Evolutionary conservation across 441 rosid species (phyloP), one percentile per base, ranked within the genome.

Genomic region (Erysimum cheiri): DNA sequence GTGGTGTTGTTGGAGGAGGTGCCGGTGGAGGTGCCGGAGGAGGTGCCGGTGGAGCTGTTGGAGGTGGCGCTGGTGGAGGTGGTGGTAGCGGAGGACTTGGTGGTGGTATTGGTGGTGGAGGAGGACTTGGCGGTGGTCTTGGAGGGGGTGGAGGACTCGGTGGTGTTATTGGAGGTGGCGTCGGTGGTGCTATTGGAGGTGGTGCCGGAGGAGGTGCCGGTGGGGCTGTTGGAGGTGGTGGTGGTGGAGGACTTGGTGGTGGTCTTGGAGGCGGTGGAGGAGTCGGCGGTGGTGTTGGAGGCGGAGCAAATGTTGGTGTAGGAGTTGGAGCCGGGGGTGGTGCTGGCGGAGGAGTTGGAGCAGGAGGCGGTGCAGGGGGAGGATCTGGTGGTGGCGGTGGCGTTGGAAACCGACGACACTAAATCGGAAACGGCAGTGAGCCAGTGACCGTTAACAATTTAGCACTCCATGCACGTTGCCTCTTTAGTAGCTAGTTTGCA

Each of bases 221-320:
- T 8, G 60, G 52, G 3, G 62, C 12, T 14, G 3, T 31, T 31
- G 63, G 53, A 0, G 61, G 50, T 22, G 53, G 64, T 68, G 65
- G 64, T 1, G 66, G 57, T 0, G 57, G 33, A 0, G 68, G 58
- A 22, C 24, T 22, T 22, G 24, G 24, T 0, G 44, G 43, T 11
- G 55, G 8, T 41, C 0, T 8, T 8, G 54, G 14, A 0, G 40
- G 63, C 8, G 57, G 24, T 2, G 40, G 40, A 36, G 40, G 47
- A 22, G 43, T 5, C 6, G 41, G 48, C 0, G 55, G 56, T 63
- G 75, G 64, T 63, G 39, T 40, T 31, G 75, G 82, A 61, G 60
- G 60, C 0, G 60, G 69, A 35, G 57, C 24, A 48, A 24, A 39
- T 48, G 60, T 48, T 28, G 73, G 74, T 15, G 66, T 8, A 39